Evolutionary conservation across 768 basidiomycete genomes (phyloP).

Genomic region (Infundibulicybe gibba): DNA sequence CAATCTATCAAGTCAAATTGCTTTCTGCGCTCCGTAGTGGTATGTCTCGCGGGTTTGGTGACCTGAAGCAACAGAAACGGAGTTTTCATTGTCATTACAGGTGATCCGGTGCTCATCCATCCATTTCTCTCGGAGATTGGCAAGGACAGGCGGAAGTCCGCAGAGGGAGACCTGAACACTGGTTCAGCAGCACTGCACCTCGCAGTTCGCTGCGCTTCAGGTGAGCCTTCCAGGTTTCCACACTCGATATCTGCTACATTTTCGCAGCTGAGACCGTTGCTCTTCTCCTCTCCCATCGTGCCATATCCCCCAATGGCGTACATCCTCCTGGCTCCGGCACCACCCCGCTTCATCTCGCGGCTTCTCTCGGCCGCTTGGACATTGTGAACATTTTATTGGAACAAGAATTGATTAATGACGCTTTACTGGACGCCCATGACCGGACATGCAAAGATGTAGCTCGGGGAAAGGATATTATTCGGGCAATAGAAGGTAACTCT

Average conservation of each 20-base stretch:
- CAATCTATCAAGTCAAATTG: slow-evolving; percentile 63
- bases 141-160: slow-evolving; percentile 49
- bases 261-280: slow-evolving; percentile 61
- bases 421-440: slow-evolving; percentile 61
- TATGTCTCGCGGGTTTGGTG: slow-evolving; percentile 18
- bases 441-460: slow-evolving; percentile 72
- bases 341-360: slow-evolving; percentile 65
- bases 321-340: slow-evolving; percentile 75
- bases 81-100: slow-evolving; percentile 31
- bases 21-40: slow-evolving; percentile 61
- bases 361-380: slow-evolving; percentile 68
- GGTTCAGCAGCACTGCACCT: slow-evolving; percentile 78
- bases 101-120: slow-evolving; percentile 76
- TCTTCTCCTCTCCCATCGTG: slow-evolving; percentile 65
- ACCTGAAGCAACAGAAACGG: background rate
- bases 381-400: slow-evolving; percentile 74
- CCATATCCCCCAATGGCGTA: slow-evolving; percentile 75
- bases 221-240: slow-evolving; percentile 33
- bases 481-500: slow-evolving; percentile 63
- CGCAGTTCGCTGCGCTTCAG: slow-evolving; percentile 76
- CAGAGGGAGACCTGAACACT: slow-evolving; percentile 50
- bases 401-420: slow-evolving; percentile 80
- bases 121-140: slow-evolving; percentile 76
- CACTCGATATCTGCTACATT: background rate
- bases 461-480: slow-evolving; percentile 58